These are phyloP conservation scores for Stylosanthes scabra DNA, from an alignment of 331 rosid genomes.

Conservation along the genomic window DNA sequence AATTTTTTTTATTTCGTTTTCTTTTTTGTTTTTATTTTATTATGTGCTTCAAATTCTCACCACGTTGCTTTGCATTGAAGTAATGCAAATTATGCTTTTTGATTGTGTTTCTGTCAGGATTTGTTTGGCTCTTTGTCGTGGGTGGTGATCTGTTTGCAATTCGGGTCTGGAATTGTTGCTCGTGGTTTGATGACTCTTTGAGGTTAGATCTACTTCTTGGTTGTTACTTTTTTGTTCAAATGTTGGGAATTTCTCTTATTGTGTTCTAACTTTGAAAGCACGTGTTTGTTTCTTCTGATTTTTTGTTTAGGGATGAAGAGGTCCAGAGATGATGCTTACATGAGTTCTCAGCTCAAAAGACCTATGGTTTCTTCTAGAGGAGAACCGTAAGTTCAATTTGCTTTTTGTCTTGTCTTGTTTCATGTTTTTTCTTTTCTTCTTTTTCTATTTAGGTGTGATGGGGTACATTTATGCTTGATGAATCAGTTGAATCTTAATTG, in stretches of 20 bases:
- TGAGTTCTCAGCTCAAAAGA: constrained; percentile 85
- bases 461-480: constrained; percentile 27
- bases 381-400: constrained; percentile 65
- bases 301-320: constrained; percentile 73
- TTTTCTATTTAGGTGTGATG: background rate
- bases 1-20: constrained; percentile 1
- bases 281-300: constrained; percentile 30
- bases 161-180: constrained; percentile 55
- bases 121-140: constrained; percentile 30
- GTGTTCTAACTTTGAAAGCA: constrained; percentile 61
- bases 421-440: constrained; percentile 14
- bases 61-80: constrained; percentile 62
- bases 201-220: constrained; percentile 79
- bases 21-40: background rate
- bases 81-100: constrained; percentile 41
- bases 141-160: constrained; percentile 69
- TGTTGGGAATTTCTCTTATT: constrained; percentile 46
- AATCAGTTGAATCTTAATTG: constrained; percentile 23
- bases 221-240: constrained; percentile 57
- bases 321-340: constrained; percentile 84
- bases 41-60: constrained; percentile 21
- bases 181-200: constrained; percentile 30
- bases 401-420: constrained; percentile 9
- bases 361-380: constrained; percentile 72
- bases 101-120: constrained; percentile 48